Conservation (phyloP, 805 yeast genomes). For the Ogataea populi-albae region DNA sequence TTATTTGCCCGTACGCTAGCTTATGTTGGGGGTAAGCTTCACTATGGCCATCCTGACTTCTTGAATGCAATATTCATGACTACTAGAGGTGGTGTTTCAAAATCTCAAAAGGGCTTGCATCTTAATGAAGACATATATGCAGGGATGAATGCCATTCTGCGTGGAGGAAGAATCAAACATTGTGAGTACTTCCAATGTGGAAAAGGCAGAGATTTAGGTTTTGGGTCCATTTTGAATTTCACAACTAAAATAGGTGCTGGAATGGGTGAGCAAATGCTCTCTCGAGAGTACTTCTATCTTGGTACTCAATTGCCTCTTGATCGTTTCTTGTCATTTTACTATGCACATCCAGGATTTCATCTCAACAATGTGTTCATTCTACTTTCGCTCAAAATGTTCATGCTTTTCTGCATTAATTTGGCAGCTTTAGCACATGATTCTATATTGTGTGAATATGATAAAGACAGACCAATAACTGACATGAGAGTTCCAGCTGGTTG, state of each 20-base stretch:
- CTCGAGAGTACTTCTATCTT: slow-evolving; percentile 76
- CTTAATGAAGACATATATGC: slow-evolving; percentile 85
- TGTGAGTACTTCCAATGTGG: slow-evolving; percentile 85
- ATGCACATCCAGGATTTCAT: slow-evolving; percentile 87
- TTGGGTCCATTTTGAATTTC: slow-evolving; percentile 77
- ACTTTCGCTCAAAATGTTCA: slow-evolving; percentile 61
- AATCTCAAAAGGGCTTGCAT: slow-evolving; percentile 80
- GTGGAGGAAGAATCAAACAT: slow-evolving; percentile 84
- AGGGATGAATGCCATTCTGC: slow-evolving; percentile 72
- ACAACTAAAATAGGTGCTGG: slow-evolving; percentile 87
- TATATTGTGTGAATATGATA: slow-evolving; percentile 58
- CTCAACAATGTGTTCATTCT: slow-evolving; percentile 73
- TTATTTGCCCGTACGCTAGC: slow-evolving; percentile 80
- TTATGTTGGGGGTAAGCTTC: slow-evolving; percentile 77
- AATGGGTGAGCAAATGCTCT: slow-evolving; percentile 85
- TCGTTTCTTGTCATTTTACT: slow-evolving; percentile 74
- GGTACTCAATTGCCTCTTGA: slow-evolving; percentile 77
- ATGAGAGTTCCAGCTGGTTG: slow-evolving; percentile 67
- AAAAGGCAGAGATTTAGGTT: slow-evolving; percentile 82
- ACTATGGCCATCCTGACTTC: slow-evolving; percentile 87
- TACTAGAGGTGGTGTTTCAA: slow-evolving; percentile 83
- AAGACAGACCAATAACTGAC: slow-evolving; percentile 58
- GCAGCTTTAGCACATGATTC: slow-evolving; percentile 63
- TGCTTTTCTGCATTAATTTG: slow-evolving; percentile 56
- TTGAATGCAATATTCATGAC: slow-evolving; percentile 73